Percentiles rank a stretch among this genome's conserved stretches.
These are phyloP conservation scores for Leucocoprinus birnbaumii DNA, from an alignment of 768 basidiomycete genomes.

Conservation along the genomic window DNA sequence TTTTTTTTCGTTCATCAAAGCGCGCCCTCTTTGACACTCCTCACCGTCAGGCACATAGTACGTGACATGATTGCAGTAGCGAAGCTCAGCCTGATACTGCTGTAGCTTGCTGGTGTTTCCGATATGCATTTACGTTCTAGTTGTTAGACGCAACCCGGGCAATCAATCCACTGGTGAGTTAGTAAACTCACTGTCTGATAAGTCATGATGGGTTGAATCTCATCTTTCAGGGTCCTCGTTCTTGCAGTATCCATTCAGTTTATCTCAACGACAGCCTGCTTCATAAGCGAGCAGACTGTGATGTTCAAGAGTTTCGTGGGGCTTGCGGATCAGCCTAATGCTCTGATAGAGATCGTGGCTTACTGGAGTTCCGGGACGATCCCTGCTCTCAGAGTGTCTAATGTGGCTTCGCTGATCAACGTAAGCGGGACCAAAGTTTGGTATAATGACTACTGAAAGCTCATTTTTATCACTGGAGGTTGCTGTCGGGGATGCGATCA, in stretches of 20 bases:
- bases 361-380: not conserved
- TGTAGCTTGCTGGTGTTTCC: not conserved
- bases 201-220: too few relatives aligned
- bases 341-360: not conserved
- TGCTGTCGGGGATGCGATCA: not conserved
- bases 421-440: not conserved
- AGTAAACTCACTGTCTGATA: not conserved
- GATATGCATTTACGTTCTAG: not conserved
- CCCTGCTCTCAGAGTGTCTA: not conserved
- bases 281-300: not conserved
- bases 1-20: not conserved
- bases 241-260: not conserved
- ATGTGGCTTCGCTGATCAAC: not conserved
- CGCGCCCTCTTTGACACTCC: not conserved
- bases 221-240: not conserved
- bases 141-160: not conserved
- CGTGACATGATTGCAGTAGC: too few relatives aligned
- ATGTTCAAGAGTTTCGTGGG: conserved; percentile 1
- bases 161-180: conserved; percentile 1
- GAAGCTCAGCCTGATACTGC: not conserved
- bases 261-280: not conserved
- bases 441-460: too few relatives aligned
- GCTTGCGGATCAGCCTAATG: not conserved
- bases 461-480: too few relatives aligned
- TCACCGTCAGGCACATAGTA: not conserved